phyloP scores from a whole-genome alignment of 2,329 filamentous ascomycete species.

The Epichloe scottii region DNA sequence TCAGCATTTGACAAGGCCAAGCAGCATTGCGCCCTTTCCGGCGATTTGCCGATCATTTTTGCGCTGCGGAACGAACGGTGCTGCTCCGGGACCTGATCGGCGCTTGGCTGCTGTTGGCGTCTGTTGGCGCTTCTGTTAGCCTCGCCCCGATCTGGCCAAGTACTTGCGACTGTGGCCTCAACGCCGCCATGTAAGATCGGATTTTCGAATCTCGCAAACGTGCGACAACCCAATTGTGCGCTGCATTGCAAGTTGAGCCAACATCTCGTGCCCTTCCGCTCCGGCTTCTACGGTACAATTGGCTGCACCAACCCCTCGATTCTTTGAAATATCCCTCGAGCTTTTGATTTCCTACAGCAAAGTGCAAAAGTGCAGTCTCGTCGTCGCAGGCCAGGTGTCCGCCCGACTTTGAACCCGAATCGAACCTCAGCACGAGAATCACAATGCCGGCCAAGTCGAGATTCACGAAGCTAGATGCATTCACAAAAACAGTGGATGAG shows the following conservation, averaged over 20 bases:
- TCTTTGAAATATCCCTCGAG: background rate
- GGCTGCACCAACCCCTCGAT: background rate
- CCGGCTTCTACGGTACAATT: background rate
- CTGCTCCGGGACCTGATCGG: background rate
- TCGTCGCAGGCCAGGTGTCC: slow-evolving; percentile 1
- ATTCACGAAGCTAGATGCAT: slow-evolving; percentile 94
- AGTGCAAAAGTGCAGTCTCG: background rate
- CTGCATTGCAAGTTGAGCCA: slow-evolving; percentile 1
- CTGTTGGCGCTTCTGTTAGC: background rate
- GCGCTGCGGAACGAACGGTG: no score
- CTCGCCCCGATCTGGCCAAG: background rate
- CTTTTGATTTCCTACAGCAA: background rate
- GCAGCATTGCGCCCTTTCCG: slow-evolving; percentile 2
- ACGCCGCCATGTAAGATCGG: background rate
- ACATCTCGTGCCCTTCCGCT: background rate
- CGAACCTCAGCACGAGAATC: background rate
- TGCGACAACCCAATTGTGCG: background rate
- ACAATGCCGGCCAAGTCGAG: slow-evolving; percentile 80
- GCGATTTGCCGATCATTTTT: slow-evolving; percentile 9
- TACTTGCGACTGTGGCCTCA: slow-evolving; percentile 26
- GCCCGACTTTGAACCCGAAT: background rate
- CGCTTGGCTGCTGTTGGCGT: background rate
- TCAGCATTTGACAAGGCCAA: background rate
- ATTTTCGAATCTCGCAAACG: background rate
- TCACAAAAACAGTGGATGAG: slow-evolving; percentile 98